Evolutionary conservation across 2,329 filamentous ascomycete genomes (phyloP).

Genomic region (Penicillium verrucosum): DNA sequence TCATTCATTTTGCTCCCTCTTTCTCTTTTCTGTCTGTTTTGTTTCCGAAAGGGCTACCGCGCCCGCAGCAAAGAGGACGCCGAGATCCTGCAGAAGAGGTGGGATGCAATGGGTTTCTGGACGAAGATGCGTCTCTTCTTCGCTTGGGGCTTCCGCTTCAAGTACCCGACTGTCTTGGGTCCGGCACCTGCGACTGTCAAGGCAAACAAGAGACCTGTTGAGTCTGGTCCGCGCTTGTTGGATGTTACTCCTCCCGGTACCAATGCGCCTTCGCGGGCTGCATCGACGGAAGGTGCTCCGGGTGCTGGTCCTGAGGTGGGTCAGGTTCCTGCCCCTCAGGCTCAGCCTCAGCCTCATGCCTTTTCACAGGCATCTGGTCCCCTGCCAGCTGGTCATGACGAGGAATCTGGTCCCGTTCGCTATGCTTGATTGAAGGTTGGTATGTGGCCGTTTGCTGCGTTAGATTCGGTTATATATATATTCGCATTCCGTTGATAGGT

Average conservation of each 20-base stretch:
- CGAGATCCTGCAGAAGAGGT: conserved; percentile 23
- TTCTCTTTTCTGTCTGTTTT: conserved; percentile 22
- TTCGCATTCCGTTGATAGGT: neutral
- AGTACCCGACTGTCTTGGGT: conserved; percentile 30
- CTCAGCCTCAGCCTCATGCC: neutral
- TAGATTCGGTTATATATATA: neutral
- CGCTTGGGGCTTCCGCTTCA: conserved; percentile 30
- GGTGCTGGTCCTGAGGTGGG: conserved; percentile 9
- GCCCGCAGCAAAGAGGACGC: conserved; percentile 29
- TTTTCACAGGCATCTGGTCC: conserved; percentile 3
- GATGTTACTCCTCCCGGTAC: conserved; percentile 6
- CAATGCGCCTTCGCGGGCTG: neutral
- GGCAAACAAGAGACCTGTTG: conserved; percentile 21
- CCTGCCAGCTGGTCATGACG: neutral
- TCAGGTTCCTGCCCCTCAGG: neutral
- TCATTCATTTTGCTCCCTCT: conserved; percentile 23
- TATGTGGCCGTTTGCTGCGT: neutral
- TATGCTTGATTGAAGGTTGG: neutral
- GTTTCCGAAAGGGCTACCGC: conserved; percentile 28
- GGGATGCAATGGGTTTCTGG: conserved; percentile 26
- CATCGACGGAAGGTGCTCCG: neutral
- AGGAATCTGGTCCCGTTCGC: conserved; percentile 13
- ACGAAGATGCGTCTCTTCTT: conserved; percentile 28
- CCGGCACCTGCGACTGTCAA: conserved; percentile 24
- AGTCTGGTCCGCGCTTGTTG: conserved; percentile 16